These are phyloP conservation scores for Dactylonectria estremocensis DNA, from an alignment of 2,329 filamentous ascomycete species.

Conservation along the genomic window DNA sequence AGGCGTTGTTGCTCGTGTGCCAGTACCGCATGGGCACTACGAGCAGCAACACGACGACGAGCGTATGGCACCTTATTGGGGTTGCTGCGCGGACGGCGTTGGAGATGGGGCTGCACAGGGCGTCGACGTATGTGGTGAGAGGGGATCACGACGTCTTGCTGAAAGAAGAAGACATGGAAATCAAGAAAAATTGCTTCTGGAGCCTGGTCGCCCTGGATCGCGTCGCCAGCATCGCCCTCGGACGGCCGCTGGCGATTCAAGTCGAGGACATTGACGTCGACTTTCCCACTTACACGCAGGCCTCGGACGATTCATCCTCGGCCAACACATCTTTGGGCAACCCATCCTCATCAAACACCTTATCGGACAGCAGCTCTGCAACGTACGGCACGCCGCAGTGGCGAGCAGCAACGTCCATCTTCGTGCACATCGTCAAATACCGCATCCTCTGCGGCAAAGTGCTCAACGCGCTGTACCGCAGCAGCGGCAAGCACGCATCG, in stretches of 20 bases:
- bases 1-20: slow-evolving; percentile 60
- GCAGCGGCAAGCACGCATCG: slow-evolving; percentile 42
- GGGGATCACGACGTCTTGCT: background rate
- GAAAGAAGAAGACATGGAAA: slow-evolving; percentile 51
- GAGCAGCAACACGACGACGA: slow-evolving; percentile 55
- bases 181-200: slow-evolving; percentile 59
- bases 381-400: slow-evolving; percentile 44
- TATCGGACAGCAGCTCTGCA: background rate
- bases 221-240: slow-evolving; percentile 56
- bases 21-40: slow-evolving; percentile 60
- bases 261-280: slow-evolving; percentile 59
- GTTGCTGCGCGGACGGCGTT: slow-evolving; percentile 59
- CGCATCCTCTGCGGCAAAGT: slow-evolving; percentile 58
- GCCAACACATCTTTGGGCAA: slow-evolving; percentile 35
- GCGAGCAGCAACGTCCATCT: slow-evolving; percentile 50
- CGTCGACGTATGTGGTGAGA: slow-evolving; percentile 51
- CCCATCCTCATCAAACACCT: slow-evolving; percentile 23
- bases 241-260: slow-evolving; percentile 57
- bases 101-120: slow-evolving; percentile 59
- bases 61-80: slow-evolving; percentile 62
- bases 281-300: slow-evolving; percentile 46
- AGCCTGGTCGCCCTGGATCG: slow-evolving; percentile 58
- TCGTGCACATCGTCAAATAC: slow-evolving; percentile 58
- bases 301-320: slow-evolving; percentile 39
- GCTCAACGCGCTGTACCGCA: slow-evolving; percentile 54